phyloP scores from a whole-genome alignment of 768 basidiomycete genomes.

The Hysterangium stoloniferum region DNA sequence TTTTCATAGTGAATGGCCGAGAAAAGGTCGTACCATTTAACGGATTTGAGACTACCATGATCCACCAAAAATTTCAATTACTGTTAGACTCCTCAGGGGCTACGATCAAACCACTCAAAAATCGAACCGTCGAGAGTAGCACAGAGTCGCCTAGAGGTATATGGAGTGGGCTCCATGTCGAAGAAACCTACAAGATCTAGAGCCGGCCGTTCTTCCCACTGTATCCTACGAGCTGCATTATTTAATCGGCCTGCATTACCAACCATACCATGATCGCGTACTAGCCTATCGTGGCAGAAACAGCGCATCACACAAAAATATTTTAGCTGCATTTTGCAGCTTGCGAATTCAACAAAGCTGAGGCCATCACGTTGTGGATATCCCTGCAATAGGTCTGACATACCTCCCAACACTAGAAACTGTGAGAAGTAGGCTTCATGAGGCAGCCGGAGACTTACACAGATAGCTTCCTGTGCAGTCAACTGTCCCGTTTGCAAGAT shows the following conservation, averaged over 20 bases:
- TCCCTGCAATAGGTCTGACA: no score
- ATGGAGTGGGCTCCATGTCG: constrained; percentile 84
- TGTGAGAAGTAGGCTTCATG: no score
- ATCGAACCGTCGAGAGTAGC: constrained; percentile 63
- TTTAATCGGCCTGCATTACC: no score
- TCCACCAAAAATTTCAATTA: constrained; percentile 73
- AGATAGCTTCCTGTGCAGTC: constrained; percentile 41
- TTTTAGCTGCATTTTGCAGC: no score
- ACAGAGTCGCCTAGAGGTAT: constrained; percentile 80
- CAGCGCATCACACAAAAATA: no score
- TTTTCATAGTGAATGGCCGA: constrained; percentile 64
- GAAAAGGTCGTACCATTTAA: constrained; percentile 85
- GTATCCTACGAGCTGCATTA: no score
- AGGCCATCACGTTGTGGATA: no score
- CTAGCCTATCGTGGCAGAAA: no score
- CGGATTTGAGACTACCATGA: constrained; percentile 61
- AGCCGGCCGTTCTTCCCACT: no score
- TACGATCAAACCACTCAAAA: constrained; percentile 75
- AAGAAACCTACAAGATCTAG: constrained; percentile 49
- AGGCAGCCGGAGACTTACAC: constrained; percentile 36
- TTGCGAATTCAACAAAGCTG: no score
- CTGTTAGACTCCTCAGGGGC: constrained; percentile 83
- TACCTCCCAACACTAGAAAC: no score
- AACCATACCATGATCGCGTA: no score
- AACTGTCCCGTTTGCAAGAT: constrained; percentile 80